Percentiles rank a stretch among this genome's conserved stretches.
Conservation (phyloP, 306 rosid genomes). For the Trifolium repens region DNA sequence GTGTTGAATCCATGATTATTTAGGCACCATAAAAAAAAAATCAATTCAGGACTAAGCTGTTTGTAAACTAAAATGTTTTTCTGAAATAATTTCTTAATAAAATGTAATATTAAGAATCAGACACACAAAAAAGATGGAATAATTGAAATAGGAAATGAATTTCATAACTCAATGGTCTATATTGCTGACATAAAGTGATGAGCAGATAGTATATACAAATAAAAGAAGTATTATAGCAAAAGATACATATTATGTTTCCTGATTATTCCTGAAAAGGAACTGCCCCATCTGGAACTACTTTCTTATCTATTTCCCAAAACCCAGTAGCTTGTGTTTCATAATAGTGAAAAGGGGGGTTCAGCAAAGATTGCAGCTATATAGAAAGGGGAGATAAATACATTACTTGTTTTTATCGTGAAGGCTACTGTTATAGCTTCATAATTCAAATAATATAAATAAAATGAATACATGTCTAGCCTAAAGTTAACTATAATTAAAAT, state of each 20-base stretch:
- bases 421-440: not conserved
- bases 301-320: constrained; percentile 14
- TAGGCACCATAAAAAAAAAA: constrained; percentile 14
- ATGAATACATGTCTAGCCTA: not conserved
- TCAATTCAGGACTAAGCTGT: not conserved
- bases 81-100: not conserved
- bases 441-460: not conserved
- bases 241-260: not conserved
- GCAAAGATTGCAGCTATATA: constrained; percentile 10
- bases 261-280: not conserved
- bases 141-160: not conserved
- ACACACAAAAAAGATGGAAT: not conserved
- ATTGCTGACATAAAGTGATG: not conserved
- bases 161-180: not conserved
- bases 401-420: not conserved
- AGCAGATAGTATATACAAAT: not conserved
- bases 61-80: not conserved
- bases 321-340: constrained; percentile 4
- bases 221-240: not conserved
- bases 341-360: not conserved
- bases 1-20: constrained; percentile 11
- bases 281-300: not conserved
- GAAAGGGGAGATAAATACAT: not conserved
- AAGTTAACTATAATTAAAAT: not conserved
- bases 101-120: constrained; percentile 1